Percentiles rank a stretch among this genome's conserved stretches.
Conservation (phyloP, 2,329 filamentous ascomycete genomes). For the Neofusicoccum sp. region DNA sequence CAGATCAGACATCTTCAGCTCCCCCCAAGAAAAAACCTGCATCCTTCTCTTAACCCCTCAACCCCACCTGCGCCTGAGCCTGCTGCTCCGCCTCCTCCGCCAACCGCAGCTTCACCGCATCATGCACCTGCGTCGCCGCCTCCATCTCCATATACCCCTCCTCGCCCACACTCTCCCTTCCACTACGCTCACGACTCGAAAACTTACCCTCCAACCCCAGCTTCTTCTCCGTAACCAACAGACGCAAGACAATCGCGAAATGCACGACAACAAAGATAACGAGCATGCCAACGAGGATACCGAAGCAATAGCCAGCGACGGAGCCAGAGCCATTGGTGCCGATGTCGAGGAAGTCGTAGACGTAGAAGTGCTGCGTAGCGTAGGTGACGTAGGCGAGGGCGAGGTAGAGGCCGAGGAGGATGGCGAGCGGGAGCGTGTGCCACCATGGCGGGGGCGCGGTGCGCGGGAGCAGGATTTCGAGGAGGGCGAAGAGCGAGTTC, state of each 20-base stretch:
- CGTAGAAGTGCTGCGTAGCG: slow-evolving; percentile 69
- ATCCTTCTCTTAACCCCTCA: background rate
- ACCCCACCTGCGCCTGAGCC: slow-evolving; percentile 9
- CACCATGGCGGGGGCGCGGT: slow-evolving; percentile 62
- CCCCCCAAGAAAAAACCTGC: background rate
- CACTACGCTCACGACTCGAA: slow-evolving; percentile 16
- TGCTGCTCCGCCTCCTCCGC: slow-evolving; percentile 9
- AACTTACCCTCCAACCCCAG: slow-evolving; percentile 42
- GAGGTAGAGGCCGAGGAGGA: slow-evolving; percentile 72
- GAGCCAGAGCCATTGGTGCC: slow-evolving; percentile 47
- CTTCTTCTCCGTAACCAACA: slow-evolving; percentile 46
- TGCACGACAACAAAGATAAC: slow-evolving; percentile 43
- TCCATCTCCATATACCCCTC: slow-evolving; percentile 8
- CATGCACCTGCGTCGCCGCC: background rate
- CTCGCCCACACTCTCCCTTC: background rate
- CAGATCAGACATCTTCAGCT: no score
- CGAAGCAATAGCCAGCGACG: slow-evolving; percentile 64
- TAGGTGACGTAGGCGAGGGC: slow-evolving; percentile 71
- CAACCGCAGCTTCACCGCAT: background rate
- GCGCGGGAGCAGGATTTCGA: slow-evolving; percentile 69
- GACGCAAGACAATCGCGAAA: slow-evolving; percentile 38
- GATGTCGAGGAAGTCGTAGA: slow-evolving; percentile 73
- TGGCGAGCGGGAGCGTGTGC: slow-evolving; percentile 64
- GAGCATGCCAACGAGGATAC: slow-evolving; percentile 40
- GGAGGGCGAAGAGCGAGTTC: slow-evolving; percentile 71